A percentile compares a stretch with the other conserved stretches of the same genome.
Evolutionary conservation across 2,329 filamentous ascomycete species (phyloP).

Genomic region (Aspergillus quadrilineatus): DNA sequence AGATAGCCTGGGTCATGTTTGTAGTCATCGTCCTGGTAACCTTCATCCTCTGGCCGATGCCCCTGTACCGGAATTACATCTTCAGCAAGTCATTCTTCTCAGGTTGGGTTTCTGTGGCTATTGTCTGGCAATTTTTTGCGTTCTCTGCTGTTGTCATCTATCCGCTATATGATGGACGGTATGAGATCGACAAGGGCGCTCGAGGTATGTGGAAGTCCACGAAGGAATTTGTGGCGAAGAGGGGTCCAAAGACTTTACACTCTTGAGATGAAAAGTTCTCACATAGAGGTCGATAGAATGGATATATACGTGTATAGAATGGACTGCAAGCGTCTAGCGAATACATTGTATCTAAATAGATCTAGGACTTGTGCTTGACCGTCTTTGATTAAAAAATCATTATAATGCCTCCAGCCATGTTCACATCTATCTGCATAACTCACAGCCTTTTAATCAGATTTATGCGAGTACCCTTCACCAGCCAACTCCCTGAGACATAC

Average conservation of each 20-base stretch:
- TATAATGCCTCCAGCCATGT: too few relatives aligned
- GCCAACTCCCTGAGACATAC: too few relatives aligned
- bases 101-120: conserved; percentile 47
- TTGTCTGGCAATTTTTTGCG: conserved; percentile 51
- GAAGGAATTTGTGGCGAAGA: not conserved
- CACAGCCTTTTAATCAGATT: too few relatives aligned
- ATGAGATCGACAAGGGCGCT: conserved; percentile 37
- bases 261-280: not conserved
- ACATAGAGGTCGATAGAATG: too few relatives aligned
- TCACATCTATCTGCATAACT: too few relatives aligned
- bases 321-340: too few relatives aligned
- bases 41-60: conserved; percentile 51
- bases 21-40: conserved; percentile 47
- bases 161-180: conserved; percentile 50
- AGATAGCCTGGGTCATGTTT: conserved; percentile 44
- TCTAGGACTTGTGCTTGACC: too few relatives aligned
- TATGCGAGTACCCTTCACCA: too few relatives aligned
- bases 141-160: conserved; percentile 49
- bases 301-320: too few relatives aligned
- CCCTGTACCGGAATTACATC: conserved; percentile 50
- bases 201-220: conserved; percentile 20
- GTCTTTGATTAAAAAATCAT: too few relatives aligned
- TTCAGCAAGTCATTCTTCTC: conserved; percentile 50
- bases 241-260: not conserved
- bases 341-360: too few relatives aligned